A percentile compares a stretch with the other conserved stretches of the same genome.
Evolutionary conservation across 371 early-diverging fungal genomes (phyloP).

Genomic region (Neoconidiobolus thromboides): DNA sequence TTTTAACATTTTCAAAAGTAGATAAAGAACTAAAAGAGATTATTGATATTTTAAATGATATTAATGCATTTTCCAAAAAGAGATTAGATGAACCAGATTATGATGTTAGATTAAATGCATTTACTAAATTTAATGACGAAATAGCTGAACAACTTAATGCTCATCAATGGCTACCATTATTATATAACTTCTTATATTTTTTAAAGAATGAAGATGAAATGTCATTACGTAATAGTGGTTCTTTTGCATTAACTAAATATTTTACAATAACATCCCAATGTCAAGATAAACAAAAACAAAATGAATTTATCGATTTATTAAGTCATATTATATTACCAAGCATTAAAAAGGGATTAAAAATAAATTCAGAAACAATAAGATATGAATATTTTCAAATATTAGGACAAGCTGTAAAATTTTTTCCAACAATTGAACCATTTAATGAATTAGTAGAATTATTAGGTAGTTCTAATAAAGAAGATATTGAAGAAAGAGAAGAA

Average conservation of each 20-base stretch:
- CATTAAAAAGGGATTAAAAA: conserved; percentile 49
- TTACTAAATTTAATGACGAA: conserved; percentile 43
- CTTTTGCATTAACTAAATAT: conserved; percentile 45
- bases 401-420: conserved; percentile 34
- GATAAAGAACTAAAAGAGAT: conserved; percentile 31
- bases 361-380: conserved; percentile 36
- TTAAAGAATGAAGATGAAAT: conserved; percentile 70
- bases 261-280: conserved; percentile 9
- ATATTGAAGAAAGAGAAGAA: conserved; percentile 37
- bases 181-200: conserved; percentile 62
- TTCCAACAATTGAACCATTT: conserved; percentile 35
- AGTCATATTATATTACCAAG: conserved; percentile 45
- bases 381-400: conserved; percentile 45
- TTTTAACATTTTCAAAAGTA: conserved; percentile 36
- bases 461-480: conserved; percentile 16
- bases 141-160: conserved; percentile 32
- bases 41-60: conserved; percentile 32
- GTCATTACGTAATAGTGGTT: conserved; percentile 66
- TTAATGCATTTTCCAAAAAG: conserved; percentile 52
- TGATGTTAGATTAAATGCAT: conserved; percentile 61
- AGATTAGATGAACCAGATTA: conserved; percentile 78
- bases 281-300: conserved; percentile 12
- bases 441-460: conserved; percentile 41
- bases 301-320: conserved; percentile 13
- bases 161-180: conserved; percentile 72